Conservation (phyloP, 768 basidiomycete species). For the Dioszegia aurantiaca region DNA sequence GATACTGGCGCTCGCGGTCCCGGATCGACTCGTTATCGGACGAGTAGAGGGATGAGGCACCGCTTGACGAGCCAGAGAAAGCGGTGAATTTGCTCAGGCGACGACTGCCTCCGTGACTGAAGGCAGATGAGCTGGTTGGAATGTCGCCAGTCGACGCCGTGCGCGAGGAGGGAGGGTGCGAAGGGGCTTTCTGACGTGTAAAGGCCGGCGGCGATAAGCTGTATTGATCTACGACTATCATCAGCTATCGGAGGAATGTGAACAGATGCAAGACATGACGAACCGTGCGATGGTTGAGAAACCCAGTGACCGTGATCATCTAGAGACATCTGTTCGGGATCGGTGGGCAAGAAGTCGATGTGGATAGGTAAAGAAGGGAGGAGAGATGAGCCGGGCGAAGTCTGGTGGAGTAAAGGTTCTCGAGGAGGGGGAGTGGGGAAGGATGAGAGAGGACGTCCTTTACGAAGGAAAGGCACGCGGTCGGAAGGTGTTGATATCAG, state of each 20-base stretch:
- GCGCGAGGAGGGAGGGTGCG: slow-evolving; percentile 28
- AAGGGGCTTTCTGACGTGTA: slow-evolving; percentile 25
- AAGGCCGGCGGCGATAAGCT: slow-evolving; percentile 8
- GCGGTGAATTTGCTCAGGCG: slow-evolving; percentile 32
- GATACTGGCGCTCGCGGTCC: slow-evolving; percentile 17
- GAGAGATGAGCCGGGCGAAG: slow-evolving; percentile 6
- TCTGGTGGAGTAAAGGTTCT: not conserved
- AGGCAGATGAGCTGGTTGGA: slow-evolving; percentile 7
- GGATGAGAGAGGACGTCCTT: slow-evolving; percentile 6
- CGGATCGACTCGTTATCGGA: slow-evolving; percentile 29
- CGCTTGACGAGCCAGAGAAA: slow-evolving; percentile 24
- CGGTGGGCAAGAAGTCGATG: slow-evolving; percentile 9
- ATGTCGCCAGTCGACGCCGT: slow-evolving; percentile 17
- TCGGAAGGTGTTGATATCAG: slow-evolving; percentile 1
- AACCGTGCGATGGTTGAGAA: not conserved
- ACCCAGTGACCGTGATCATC: slow-evolving; percentile 10
- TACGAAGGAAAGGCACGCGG: not conserved
- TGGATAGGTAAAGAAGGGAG: slow-evolving; percentile 11
- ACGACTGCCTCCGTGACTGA: slow-evolving; percentile 8
- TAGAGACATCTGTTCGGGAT: slow-evolving; percentile 7
- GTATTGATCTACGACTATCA: not conserved
- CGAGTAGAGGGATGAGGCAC: slow-evolving; percentile 22
- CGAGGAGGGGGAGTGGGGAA: slow-evolving; percentile 9
- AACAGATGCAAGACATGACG: not conserved
- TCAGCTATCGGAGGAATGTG: not conserved